Evolutionary conservation across 2,329 filamentous ascomycete species (phyloP).

Genomic region (Cryphonectria parasitica): DNA sequence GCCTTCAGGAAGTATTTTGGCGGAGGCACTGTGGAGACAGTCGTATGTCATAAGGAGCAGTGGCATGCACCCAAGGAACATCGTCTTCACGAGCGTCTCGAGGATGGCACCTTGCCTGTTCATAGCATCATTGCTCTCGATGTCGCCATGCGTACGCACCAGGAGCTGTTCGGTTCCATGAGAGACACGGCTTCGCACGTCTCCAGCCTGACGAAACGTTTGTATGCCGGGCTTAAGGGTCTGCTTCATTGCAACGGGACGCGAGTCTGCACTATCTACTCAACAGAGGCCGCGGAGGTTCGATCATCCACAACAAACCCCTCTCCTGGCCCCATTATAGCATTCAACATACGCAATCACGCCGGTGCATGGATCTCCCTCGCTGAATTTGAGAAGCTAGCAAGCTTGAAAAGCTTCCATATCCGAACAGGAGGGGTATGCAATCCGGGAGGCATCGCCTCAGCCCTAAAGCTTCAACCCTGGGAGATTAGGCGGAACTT

Average conservation of each 20-base stretch:
- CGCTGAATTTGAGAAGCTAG: conserved; percentile 84
- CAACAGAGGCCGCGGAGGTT: conserved; percentile 35
- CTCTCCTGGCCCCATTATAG: conserved; percentile 73
- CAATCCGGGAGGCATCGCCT: conserved; percentile 85
- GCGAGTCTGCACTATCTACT: conserved; percentile 70
- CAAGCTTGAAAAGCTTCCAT: conserved; percentile 77
- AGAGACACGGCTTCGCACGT: conserved; percentile 72
- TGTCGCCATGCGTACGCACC: conserved; percentile 71
- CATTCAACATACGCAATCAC: conserved; percentile 79
- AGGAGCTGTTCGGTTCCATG: conserved; percentile 73
- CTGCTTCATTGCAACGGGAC: conserved; percentile 72
- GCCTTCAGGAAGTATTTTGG: conserved; percentile 80
- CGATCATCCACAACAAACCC: neutral
- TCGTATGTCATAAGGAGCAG: conserved; percentile 73
- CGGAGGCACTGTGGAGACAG: conserved; percentile 91
- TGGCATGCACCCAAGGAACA: conserved; percentile 81
- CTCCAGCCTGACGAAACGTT: conserved; percentile 60
- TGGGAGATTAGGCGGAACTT: conserved; percentile 88
- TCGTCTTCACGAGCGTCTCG: conserved; percentile 77
- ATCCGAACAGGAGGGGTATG: conserved; percentile 88
- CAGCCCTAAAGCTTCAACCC: conserved; percentile 71
- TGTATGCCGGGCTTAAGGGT: conserved; percentile 61
- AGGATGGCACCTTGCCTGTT: conserved; percentile 90
- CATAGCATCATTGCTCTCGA: conserved; percentile 87
- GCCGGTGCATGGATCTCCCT: conserved; percentile 77